Conservation (phyloP, 148 eudicot species). For the Beta vulgaris region DNA sequence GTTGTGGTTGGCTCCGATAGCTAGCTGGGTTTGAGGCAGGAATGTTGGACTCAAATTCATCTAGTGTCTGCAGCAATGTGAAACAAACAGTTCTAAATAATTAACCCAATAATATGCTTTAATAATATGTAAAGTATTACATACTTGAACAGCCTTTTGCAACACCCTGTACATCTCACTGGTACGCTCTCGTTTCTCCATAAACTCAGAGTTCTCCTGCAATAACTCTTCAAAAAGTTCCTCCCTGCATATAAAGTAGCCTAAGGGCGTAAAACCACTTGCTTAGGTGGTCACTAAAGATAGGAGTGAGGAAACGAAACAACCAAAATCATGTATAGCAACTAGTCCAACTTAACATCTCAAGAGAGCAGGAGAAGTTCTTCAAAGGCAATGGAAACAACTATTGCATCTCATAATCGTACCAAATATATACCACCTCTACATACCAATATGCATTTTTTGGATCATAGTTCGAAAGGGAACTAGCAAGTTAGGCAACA, state of each 20-base stretch:
- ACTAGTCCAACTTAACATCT: background rate
- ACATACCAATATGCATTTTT: too few relatives aligned
- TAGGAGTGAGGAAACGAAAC: too few relatives aligned
- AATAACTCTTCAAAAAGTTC: conserved; percentile 22
- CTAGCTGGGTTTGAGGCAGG: background rate
- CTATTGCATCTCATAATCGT: too few relatives aligned
- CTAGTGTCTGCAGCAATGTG: conserved; percentile 14
- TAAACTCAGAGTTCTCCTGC: conserved; percentile 18
- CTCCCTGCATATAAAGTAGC: background rate
- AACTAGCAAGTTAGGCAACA: too few relatives aligned
- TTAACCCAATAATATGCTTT: background rate
- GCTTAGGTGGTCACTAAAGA: too few relatives aligned
- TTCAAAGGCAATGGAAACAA: too few relatives aligned
- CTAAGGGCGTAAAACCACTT: background rate
- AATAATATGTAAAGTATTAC: background rate
- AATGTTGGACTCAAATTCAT: conserved; percentile 17
- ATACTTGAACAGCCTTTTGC: conserved; percentile 22
- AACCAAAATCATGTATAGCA: too few relatives aligned
- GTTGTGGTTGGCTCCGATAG: conserved; percentile 1
- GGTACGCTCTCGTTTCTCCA: conserved; percentile 19
- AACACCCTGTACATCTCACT: conserved; percentile 19
- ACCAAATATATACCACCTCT: too few relatives aligned
- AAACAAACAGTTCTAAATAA: background rate
- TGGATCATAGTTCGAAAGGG: too few relatives aligned
- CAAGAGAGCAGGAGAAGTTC: background rate